Evolutionary conservation across 805 yeast species (phyloP).

Genomic region (Clavispora santaluciae): DNA sequence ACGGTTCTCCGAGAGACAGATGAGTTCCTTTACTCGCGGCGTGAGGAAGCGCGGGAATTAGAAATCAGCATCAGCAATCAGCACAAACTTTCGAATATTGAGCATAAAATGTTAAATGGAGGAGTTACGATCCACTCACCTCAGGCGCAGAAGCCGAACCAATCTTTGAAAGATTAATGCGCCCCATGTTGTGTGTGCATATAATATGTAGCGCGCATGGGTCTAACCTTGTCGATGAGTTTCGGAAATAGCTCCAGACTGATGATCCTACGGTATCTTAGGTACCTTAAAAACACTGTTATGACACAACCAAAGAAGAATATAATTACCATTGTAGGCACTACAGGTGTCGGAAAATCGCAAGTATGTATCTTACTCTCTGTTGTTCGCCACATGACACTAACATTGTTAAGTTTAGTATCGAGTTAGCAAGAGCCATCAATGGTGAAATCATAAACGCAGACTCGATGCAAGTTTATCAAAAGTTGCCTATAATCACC

Average conservation of each 20-base stretch:
- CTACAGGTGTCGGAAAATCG: constrained; percentile 96
- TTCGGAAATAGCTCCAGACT: neutral
- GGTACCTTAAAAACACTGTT: constrained; percentile 21
- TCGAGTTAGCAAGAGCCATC: constrained; percentile 69
- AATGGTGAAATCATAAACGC: constrained; percentile 92
- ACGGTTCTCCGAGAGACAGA: constrained; percentile 46
- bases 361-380: constrained; percentile 39
- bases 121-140: neutral
- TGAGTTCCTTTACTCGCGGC: constrained; percentile 45
- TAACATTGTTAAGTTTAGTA: constrained; percentile 45
- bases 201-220: neutral
- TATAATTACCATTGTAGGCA: constrained; percentile 73
- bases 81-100: constrained; percentile 12
- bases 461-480: constrained; percentile 95
- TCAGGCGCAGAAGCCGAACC: neutral
- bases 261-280: constrained; percentile 14
- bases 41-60: constrained; percentile 49
- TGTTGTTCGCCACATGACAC: neutral
- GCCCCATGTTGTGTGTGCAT: neutral
- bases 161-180: neutral
- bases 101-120: constrained; percentile 7
- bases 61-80: constrained; percentile 24
- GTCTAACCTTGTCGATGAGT: neutral
- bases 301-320: constrained; percentile 30
- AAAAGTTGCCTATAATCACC: constrained; percentile 67